Evolutionary conservation across 768 basidiomycete genomes (phyloP).

Genomic region (Ramaria sp.): DNA sequence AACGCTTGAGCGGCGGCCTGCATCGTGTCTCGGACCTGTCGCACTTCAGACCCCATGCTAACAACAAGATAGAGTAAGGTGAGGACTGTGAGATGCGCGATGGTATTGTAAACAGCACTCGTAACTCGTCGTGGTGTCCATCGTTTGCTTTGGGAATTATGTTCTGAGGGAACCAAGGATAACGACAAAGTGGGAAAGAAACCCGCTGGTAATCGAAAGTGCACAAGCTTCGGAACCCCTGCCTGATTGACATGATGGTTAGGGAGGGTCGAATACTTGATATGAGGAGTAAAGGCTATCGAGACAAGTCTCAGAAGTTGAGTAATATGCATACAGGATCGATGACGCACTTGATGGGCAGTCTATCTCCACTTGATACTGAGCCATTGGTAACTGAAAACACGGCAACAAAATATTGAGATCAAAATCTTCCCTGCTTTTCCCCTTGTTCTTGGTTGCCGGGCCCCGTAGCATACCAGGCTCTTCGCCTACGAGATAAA

Average conservation of each 20-base stretch:
- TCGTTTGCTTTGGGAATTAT: not conserved
- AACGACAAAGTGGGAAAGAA: conserved; percentile 28
- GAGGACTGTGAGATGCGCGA: not conserved
- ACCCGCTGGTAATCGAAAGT: conserved; percentile 29
- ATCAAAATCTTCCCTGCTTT: conserved; percentile 16
- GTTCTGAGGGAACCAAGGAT: not conserved
- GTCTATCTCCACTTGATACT: conserved; percentile 52
- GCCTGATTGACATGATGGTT: conserved; percentile 44
- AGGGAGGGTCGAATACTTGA: conserved; percentile 35
- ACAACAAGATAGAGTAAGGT: not conserved
- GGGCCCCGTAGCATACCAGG: not conserved
- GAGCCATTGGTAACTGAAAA: conserved; percentile 60
- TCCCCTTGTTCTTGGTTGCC: conserved; percentile 27
- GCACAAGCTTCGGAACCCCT: conserved; percentile 26
- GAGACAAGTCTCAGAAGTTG: conserved; percentile 7
- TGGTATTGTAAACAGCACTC: not conserved
- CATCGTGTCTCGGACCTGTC: not conserved
- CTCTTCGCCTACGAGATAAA: conserved; percentile 47
- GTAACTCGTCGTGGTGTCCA: not conserved
- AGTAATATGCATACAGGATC: conserved; percentile 3
- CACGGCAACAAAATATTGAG: conserved; percentile 52
- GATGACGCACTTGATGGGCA: conserved; percentile 35
- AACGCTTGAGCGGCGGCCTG: not conserved
- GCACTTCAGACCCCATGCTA: not conserved
- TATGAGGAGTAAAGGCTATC: conserved; percentile 22